These are phyloP conservation scores for Podaxis pistillaris DNA, from an alignment of 768 basidiomycete species.

Conservation along the genomic window DNA sequence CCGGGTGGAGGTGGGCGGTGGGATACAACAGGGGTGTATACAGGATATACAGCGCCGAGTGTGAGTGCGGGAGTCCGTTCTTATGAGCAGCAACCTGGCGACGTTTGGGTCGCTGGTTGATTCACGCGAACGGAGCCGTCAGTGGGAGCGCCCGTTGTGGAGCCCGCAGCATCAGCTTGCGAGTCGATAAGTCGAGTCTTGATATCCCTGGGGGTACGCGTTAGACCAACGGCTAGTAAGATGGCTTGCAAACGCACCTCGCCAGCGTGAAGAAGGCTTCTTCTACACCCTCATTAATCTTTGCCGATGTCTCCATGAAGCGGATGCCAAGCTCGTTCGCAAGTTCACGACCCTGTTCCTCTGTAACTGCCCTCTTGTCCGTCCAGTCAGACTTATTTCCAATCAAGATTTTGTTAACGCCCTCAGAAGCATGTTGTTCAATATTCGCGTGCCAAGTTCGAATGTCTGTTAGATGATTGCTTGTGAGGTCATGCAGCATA, in stretches of 20 bases:
- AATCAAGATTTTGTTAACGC: conserved; percentile 98
- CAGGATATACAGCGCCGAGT: conserved; percentile 8
- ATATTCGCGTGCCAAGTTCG: conserved; percentile 98
- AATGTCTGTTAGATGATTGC: conserved; percentile 62
- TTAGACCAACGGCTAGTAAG: conserved; percentile 6
- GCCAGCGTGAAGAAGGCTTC: conserved; percentile 98
- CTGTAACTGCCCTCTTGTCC: conserved; percentile 90
- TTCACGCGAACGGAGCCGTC: conserved; percentile 68
- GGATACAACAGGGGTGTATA: conserved; percentile 14
- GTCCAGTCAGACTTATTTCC: conserved; percentile 99
- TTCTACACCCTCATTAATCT: conserved; percentile 96
- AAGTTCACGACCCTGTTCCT: conserved; percentile 89
- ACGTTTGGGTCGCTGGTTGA: conserved; percentile 47
- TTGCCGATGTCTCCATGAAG: conserved; percentile 98
- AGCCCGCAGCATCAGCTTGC: conserved; percentile 59
- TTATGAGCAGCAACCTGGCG: conserved; percentile 56
- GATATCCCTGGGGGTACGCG: conserved; percentile 71
- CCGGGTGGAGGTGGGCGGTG: not conserved
- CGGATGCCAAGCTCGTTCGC: conserved; percentile 92
- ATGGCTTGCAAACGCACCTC: conserved; percentile 52
- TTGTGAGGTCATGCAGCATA: not conserved
- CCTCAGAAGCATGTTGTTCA: conserved; percentile 98
- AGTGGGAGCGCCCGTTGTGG: conserved; percentile 34
- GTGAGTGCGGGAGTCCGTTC: not conserved
- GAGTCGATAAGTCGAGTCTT: conserved; percentile 97